A percentile compares a stretch with the other conserved stretches of the same genome.
Evolutionary conservation across 768 basidiomycete genomes (phyloP).

Genomic region (Boletus vermiculosoides): DNA sequence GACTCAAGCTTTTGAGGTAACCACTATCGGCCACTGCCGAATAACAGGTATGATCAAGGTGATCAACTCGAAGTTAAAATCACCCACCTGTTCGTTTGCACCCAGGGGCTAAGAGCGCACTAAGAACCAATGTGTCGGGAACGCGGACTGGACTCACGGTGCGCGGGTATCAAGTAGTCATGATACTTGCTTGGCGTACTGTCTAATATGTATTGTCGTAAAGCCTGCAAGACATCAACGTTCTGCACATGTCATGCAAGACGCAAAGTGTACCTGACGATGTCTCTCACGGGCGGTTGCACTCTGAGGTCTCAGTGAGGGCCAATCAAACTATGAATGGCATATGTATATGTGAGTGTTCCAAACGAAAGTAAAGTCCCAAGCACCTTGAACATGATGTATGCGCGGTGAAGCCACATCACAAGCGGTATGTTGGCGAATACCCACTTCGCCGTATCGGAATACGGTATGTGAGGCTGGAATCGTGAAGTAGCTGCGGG

Average conservation of each 20-base stretch:
- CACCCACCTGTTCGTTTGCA: constrained; percentile 50
- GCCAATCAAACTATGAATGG: constrained; percentile 22
- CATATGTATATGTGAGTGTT: neutral
- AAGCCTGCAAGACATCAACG: constrained; percentile 28
- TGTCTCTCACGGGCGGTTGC: constrained; percentile 10
- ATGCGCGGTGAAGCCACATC: constrained; percentile 51
- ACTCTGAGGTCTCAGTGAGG: constrained; percentile 10
- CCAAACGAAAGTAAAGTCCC: neutral
- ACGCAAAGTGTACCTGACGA: constrained; percentile 8
- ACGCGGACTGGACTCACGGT: constrained; percentile 37
- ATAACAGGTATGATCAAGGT: neutral
- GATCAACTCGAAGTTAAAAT: neutral
- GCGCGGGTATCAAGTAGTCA: constrained; percentile 48
- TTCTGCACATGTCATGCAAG: too few species aligned
- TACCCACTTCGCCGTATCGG: constrained; percentile 45
- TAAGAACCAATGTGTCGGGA: neutral
- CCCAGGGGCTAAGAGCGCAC: constrained; percentile 44
- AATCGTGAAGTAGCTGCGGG: constrained; percentile 30
- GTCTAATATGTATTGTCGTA: constrained; percentile 46
- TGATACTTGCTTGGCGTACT: constrained; percentile 50
- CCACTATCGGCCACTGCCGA: constrained; percentile 29
- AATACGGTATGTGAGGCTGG: constrained; percentile 37
- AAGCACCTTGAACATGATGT: constrained; percentile 46
- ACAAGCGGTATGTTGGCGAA: constrained; percentile 53
- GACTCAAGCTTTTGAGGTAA: constrained; percentile 20